Evolutionary conservation across 1,139 yeast species (phyloP).

Genomic region (Candida sp.): DNA sequence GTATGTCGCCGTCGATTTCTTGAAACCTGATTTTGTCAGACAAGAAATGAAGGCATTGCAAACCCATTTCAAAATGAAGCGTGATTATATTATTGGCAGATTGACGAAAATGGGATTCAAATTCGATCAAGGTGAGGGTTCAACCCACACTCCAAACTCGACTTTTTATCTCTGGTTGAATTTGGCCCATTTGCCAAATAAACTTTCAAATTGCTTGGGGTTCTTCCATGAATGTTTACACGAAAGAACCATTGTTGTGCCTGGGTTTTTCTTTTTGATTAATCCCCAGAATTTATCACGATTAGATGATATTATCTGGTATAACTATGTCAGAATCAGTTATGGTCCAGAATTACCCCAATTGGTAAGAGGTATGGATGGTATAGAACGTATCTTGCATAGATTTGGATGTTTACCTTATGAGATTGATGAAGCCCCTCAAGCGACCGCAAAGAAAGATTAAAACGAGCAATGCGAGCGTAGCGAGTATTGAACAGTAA

Average conservation of each 20-base stretch:
- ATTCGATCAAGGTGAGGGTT: slow-evolving; percentile 27
- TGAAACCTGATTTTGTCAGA: slow-evolving; percentile 50
- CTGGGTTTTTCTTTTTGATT: slow-evolving; percentile 65
- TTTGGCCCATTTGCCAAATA: slow-evolving; percentile 56
- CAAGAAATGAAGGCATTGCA: slow-evolving; percentile 62
- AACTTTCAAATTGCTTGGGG: slow-evolving; percentile 58
- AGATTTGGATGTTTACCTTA: slow-evolving; percentile 45
- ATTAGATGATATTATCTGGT: slow-evolving; percentile 63
- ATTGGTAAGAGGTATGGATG: slow-evolving; percentile 62
- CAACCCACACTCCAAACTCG: slow-evolving; percentile 49
- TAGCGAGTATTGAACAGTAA: too few species aligned
- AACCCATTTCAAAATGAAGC: slow-evolving; percentile 56
- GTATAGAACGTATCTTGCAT: slow-evolving; percentile 54
- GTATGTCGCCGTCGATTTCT: slow-evolving; percentile 57
- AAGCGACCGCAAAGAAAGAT: not conserved
- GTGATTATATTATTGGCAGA: slow-evolving; percentile 56
- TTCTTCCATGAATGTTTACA: slow-evolving; percentile 69
- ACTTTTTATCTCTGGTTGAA: slow-evolving; percentile 68
- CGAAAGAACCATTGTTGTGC: slow-evolving; percentile 62
- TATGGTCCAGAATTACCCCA: slow-evolving; percentile 62
- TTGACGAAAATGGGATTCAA: slow-evolving; percentile 56
- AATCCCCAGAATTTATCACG: slow-evolving; percentile 63
- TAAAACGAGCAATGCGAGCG: not conserved
- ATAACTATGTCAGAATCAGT: slow-evolving; percentile 58
- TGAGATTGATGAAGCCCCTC: slow-evolving; percentile 7